Conservation (phyloP, 768 basidiomycete species). For the Suillus decipiens region DNA sequence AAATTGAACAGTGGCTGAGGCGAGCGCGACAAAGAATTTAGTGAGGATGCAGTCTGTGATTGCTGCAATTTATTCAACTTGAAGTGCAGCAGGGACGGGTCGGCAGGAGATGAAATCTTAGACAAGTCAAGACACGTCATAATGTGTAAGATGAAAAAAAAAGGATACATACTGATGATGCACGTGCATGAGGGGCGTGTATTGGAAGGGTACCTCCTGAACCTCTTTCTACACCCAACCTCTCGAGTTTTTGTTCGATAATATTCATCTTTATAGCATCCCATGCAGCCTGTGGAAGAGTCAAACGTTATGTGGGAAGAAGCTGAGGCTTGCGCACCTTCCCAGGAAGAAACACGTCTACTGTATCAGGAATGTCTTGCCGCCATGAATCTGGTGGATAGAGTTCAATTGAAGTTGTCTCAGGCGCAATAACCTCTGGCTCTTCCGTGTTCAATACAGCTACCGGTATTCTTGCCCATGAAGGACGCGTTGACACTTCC, state of each 20-base stretch:
- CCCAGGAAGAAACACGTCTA: constrained; percentile 83
- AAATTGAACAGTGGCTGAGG: constrained; percentile 62
- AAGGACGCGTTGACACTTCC: constrained; percentile 42
- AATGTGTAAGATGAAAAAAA: constrained; percentile 21
- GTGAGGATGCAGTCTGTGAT: constrained; percentile 54
- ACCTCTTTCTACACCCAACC: constrained; percentile 75
- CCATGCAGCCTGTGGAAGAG: constrained; percentile 62
- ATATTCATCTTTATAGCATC: constrained; percentile 65
- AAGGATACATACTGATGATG: constrained; percentile 75
- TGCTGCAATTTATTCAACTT: constrained; percentile 85
- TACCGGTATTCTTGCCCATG: constrained; percentile 67
- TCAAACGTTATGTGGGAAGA: constrained; percentile 13
- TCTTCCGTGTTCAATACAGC: constrained; percentile 36
- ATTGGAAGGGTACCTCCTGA: constrained; percentile 53
- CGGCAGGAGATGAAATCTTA: constrained; percentile 90
- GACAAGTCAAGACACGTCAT: constrained; percentile 9
- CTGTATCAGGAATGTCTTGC: constrained; percentile 55
- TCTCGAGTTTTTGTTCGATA: constrained; percentile 82
- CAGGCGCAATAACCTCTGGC: constrained; percentile 29
- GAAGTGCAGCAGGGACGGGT: constrained; percentile 78
- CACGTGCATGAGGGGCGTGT: constrained; percentile 76
- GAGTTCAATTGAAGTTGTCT: constrained; percentile 47
- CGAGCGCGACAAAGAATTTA: constrained; percentile 60
- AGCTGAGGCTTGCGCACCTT: constrained; percentile 49
- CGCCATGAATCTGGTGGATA: constrained; percentile 71